These are phyloP conservation scores for Colletotrichum filicis DNA, from an alignment of 2,329 filamentous ascomycete species.

Conservation along the genomic window DNA sequence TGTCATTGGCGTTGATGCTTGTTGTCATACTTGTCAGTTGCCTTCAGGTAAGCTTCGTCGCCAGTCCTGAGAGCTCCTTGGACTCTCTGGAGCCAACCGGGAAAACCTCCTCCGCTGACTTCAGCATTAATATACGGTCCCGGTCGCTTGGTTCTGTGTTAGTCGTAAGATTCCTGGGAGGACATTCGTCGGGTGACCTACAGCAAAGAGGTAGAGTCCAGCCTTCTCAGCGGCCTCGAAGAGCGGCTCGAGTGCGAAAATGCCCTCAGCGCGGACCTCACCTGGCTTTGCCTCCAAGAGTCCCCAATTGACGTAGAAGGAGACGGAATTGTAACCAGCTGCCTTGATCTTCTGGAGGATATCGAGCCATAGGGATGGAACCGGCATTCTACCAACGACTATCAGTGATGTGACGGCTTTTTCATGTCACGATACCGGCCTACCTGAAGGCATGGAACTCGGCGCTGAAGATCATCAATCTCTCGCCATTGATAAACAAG, in stretches of 20 bases:
- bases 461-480: conserved; percentile 73
- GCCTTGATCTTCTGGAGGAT: conserved; percentile 81
- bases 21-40: conserved; percentile 66
- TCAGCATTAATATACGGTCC: conserved; percentile 80
- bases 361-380: conserved; percentile 64
- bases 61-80: conserved; percentile 68
- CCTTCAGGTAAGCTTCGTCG: conserved; percentile 65
- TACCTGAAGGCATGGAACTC: conserved; percentile 71
- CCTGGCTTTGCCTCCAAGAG: conserved; percentile 76
- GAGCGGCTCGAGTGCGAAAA: conserved; percentile 76
- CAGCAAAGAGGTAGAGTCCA: conserved; percentile 76
- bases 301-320: conserved; percentile 79
- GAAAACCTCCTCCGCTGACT: conserved; percentile 75
- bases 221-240: conserved; percentile 74
- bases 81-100: conserved; percentile 75
- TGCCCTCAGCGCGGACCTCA: conserved; percentile 71
- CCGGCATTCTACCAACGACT: conserved; percentile 40
- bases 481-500: conserved; percentile 73
- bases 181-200: not conserved
- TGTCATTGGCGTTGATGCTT: no score
- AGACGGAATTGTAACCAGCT: conserved; percentile 76
- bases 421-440: no score
- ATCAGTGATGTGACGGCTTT: no score
- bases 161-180: not conserved
- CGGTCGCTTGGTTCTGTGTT: conserved; percentile 49